phyloP scores from a whole-genome alignment of 2,329 filamentous ascomycete genomes.

The Thermoascus crustaceus region DNA sequence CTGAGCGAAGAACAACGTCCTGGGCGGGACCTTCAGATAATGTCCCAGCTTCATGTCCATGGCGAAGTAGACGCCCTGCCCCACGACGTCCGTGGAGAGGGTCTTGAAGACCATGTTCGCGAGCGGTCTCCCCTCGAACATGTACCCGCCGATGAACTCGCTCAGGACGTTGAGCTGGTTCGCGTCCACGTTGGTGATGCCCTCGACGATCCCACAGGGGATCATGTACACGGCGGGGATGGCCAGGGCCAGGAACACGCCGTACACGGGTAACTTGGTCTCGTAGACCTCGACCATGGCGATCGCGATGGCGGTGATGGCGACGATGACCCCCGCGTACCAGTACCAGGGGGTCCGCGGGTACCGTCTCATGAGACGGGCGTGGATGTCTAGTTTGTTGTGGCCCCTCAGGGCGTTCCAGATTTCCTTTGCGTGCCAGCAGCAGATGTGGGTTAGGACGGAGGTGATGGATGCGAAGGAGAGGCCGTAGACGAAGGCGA shows the following conservation, averaged over 20 bases:
- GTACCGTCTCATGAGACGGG: constrained; percentile 33
- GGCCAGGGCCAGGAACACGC: constrained; percentile 34
- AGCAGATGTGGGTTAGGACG: constrained; percentile 25
- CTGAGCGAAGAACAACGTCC: constrained; percentile 42
- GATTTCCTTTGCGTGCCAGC: constrained; percentile 24
- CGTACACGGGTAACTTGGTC: constrained; percentile 37
- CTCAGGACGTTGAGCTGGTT: constrained; percentile 38
- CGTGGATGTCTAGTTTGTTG: constrained; percentile 37
- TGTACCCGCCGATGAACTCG: constrained; percentile 39
- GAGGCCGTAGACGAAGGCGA: constrained; percentile 45
- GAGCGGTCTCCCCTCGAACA: constrained; percentile 37
- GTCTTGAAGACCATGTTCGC: constrained; percentile 42
- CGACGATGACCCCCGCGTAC: constrained; percentile 31
- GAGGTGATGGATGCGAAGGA: constrained; percentile 57
- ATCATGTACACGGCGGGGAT: constrained; percentile 38
- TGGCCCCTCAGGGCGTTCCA: constrained; percentile 19
- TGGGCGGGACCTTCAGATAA: constrained; percentile 44
- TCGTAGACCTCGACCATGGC: constrained; percentile 34
- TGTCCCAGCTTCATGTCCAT: constrained; percentile 46
- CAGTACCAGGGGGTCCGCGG: constrained; percentile 35
- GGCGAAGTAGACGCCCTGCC: constrained; percentile 40
- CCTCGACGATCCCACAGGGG: constrained; percentile 38
- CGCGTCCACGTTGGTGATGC: constrained; percentile 37
- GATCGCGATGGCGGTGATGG: constrained; percentile 22
- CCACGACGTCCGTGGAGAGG: constrained; percentile 35